These are phyloP conservation scores for Globisporangium paddicum DNA, from an alignment of 352 stramenopile genomes.

Conservation along the genomic window DNA sequence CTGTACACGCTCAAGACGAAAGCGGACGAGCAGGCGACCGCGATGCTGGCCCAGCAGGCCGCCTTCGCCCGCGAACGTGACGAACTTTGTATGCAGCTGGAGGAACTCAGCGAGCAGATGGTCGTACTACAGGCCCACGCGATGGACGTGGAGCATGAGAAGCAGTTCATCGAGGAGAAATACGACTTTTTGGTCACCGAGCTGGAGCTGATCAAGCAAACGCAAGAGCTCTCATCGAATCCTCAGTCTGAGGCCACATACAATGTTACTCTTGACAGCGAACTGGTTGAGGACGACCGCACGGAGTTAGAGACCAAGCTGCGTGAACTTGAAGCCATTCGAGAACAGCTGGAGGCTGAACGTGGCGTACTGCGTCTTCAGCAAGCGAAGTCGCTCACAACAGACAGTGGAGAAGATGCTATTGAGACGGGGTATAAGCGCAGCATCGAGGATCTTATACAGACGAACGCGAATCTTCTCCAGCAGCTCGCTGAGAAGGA, in stretches of 20 bases:
- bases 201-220: conserved; percentile 25
- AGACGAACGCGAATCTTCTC: conserved; percentile 12
- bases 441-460: conserved; percentile 4
- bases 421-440: background rate
- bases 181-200: conserved; percentile 27
- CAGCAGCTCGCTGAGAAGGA: conserved; percentile 12
- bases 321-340: conserved; percentile 12
- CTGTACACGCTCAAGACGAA: conserved; percentile 21
- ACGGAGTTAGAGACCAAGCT: background rate
- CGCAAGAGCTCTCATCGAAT: no score
- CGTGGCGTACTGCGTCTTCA: background rate
- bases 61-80: conserved; percentile 14
- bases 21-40: conserved; percentile 11
- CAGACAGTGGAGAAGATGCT: background rate
- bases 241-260: no score
- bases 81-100: conserved; percentile 13
- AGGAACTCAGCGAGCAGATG: conserved; percentile 15
- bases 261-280: background rate
- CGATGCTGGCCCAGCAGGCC: conserved; percentile 20
- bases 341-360: conserved; percentile 7
- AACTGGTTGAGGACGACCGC: background rate
- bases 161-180: conserved; percentile 30
- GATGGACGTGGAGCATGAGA: conserved; percentile 24
- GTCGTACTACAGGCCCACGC: conserved; percentile 2
- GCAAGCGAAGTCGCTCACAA: no score